Evolutionary conservation across 2,329 filamentous ascomycete genomes (phyloP).

Genomic region (Leptographium flavum): DNA sequence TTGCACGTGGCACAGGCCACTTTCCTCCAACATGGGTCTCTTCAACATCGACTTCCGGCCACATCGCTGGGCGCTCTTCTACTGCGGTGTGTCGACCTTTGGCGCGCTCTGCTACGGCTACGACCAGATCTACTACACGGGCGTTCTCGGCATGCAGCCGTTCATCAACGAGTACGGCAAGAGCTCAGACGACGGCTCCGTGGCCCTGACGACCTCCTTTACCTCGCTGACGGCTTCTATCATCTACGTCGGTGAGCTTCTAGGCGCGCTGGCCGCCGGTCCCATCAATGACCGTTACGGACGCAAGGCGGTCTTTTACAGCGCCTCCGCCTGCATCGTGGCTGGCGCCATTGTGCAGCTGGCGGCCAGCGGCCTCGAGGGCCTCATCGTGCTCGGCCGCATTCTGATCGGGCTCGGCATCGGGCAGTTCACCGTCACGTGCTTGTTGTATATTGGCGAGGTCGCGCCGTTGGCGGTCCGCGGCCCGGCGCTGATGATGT

Average conservation of each 20-base stretch:
- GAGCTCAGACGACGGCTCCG: no score
- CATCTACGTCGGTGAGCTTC: constrained; percentile 24
- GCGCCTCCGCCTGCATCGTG: constrained; percentile 19
- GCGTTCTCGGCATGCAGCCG: no score
- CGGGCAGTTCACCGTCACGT: constrained; percentile 18
- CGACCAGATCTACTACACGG: no score
- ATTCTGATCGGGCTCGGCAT: constrained; percentile 12
- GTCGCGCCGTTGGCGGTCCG: constrained; percentile 14
- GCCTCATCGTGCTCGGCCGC: constrained; percentile 14
- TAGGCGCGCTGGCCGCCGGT: constrained; percentile 20
- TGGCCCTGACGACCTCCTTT: no score
- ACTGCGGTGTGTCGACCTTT: no score
- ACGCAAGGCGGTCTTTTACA: constrained; percentile 17
- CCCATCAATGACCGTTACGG: constrained; percentile 23
- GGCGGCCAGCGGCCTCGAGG: constrained; percentile 9
- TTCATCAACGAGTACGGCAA: no score
- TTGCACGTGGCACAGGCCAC: no score
- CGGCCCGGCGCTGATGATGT: constrained; percentile 14
- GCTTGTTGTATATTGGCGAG: constrained; percentile 19
- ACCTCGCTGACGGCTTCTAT: constrained; percentile 18
- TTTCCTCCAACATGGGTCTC: no score
- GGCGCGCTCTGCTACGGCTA: no score
- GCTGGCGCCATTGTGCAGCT: constrained; percentile 17
- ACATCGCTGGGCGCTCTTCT: no score
- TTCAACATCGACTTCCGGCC: no score